A percentile compares a stretch with the other conserved stretches of the same genome.
These are phyloP conservation scores for Ploettnerulaceae sp. DNA, from an alignment of 2,329 filamentous ascomycete genomes.

Conservation along the genomic window DNA sequence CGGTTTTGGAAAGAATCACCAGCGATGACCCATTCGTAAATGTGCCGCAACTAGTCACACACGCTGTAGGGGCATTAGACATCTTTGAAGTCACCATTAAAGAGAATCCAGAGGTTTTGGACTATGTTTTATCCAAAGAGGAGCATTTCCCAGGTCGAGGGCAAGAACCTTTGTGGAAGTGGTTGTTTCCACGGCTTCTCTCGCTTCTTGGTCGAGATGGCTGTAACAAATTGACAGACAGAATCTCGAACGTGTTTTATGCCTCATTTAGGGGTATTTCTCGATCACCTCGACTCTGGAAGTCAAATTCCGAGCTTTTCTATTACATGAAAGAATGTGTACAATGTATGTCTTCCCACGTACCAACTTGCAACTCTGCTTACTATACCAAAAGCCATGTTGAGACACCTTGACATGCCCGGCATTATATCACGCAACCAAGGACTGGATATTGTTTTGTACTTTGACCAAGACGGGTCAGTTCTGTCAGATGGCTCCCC, in stretches of 20 bases:
- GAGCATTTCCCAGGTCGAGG: conserved; percentile 47
- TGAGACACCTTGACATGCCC: conserved; percentile 25
- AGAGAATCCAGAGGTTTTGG: conserved; percentile 67
- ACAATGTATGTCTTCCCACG: conserved; percentile 22
- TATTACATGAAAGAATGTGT: conserved; percentile 44
- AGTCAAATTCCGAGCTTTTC: conserved; percentile 41
- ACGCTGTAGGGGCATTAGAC: conserved; percentile 67
- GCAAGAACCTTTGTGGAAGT: conserved; percentile 59
- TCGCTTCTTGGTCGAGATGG: conserved; percentile 50
- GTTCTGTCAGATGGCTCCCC: conserved; percentile 6
- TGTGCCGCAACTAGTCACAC: conserved; percentile 49
- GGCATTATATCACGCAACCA: conserved; percentile 14
- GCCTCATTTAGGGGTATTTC: conserved; percentile 44
- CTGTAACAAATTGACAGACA: conserved; percentile 44
- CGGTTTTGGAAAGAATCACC: conserved; percentile 66
- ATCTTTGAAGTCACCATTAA: conserved; percentile 71
- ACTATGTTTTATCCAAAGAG: conserved; percentile 39
- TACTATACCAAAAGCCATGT: conserved; percentile 22
- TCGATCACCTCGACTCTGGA: conserved; percentile 45
- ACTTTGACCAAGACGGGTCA: conserved; percentile 20
- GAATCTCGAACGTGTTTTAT: conserved; percentile 50
- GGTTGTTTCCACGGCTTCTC: conserved; percentile 56
- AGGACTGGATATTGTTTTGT: conserved; percentile 21
- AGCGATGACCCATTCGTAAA: conserved; percentile 63
- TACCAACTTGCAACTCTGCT: background rate